Evolutionary conservation across 805 yeast species (phyloP), one percentile per base, ranked within the genome.

Genomic region (Metschnikowia colocasiae): DNA sequence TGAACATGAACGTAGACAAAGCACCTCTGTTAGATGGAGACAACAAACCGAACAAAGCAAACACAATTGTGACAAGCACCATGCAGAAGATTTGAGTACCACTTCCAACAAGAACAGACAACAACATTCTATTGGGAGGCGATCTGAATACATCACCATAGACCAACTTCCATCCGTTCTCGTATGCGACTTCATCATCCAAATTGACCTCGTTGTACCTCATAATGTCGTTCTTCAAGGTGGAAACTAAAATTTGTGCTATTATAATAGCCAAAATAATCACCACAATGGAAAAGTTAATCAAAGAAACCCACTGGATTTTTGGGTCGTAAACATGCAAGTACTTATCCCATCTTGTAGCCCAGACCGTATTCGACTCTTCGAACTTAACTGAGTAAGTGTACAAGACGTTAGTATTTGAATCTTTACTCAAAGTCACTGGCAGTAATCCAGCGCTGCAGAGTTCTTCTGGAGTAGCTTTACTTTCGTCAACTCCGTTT

Each of bases 261-360:
- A 90, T 87, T 51, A 90, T 80, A 31, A 83, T 71, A 3, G 94
- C 85, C 53, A 94, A 74, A 54, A 87, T 79, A 8, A 87, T 52
- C 6, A 90, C 97, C 58, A 92, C 80, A 46, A 91, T 65, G 3
- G 95, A 82, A 53, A 95, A 89, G 69, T 90, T 90, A 55, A 90
- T 71, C 58, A 94, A 79, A 1, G 97, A 89, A 59, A 90, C 87
- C 97, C 98, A 92, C 70, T 94, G 97, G 57, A 94, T 87, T 62
- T 85, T 85, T 48, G 97, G 95, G 62, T 88, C 96, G 63, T 83
- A 86, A 20, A 87, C 94, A 58, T 88, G 95, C 59, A 94, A 74
- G 64, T 94, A 94, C 67, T 89, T 88, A 67, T 94, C 99, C 99
- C 99, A 94, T 71, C 99, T 83, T 2, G 98, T 92, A 29, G 97